Conservation (phyloP, 495 filamentous ascomycete species). For the Penicillium manginii region DNA sequence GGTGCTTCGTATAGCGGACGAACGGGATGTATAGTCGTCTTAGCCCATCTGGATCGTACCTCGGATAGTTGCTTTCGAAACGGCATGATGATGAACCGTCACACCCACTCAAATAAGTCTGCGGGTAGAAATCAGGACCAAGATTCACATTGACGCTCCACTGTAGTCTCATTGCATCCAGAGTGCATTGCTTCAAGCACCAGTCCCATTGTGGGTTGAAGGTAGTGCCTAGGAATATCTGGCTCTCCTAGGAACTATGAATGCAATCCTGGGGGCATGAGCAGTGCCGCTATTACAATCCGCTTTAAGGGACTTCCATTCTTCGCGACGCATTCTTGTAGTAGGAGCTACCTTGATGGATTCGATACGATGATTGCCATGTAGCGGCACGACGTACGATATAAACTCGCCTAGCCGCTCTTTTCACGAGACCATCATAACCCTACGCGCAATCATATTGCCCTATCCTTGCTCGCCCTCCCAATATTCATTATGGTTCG, state of each 20-base stretch:
- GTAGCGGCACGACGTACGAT: not conserved
- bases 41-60: too few species aligned
- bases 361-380: not conserved
- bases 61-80: too few species aligned
- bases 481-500: not conserved
- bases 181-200: too few species aligned
- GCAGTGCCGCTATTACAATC: not conserved
- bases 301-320: not conserved
- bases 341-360: not conserved
- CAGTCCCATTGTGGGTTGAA: too few species aligned
- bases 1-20: too few species aligned
- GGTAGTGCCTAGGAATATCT: not conserved
- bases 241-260: not conserved
- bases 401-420: not conserved
- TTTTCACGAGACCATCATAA: slow-evolving; percentile 1
- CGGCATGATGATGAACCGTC: too few species aligned
- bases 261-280: not conserved
- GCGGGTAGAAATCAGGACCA: too few species aligned
- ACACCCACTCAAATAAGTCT: too few species aligned
- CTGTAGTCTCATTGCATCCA: too few species aligned
- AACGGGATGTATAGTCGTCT: too few species aligned
- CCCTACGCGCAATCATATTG: not conserved
- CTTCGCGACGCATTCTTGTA: not conserved
- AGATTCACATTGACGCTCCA: too few species aligned
- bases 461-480: not conserved